These are phyloP conservation scores for Fusarium decemcellulare DNA, from an alignment of 2,329 filamentous ascomycete species.

Conservation along the genomic window DNA sequence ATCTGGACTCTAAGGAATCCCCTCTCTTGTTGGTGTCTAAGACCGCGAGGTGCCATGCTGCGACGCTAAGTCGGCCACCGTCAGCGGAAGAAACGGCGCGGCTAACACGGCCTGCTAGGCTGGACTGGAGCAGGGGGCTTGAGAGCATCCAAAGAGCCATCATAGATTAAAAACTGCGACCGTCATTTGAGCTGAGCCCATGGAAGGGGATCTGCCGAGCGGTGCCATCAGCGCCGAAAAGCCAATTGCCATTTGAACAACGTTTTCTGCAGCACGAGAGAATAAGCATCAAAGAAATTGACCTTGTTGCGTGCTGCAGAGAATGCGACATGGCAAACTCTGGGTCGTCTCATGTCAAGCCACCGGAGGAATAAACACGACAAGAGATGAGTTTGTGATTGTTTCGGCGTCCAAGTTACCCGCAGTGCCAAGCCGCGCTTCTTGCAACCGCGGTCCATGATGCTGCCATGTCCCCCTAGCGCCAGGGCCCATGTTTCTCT, in stretches of 20 bases:
- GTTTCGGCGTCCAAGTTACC: background rate
- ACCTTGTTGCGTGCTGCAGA: background rate
- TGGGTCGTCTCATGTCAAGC: background rate
- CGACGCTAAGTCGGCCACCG: too few species aligned
- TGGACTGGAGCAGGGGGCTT: too few species aligned
- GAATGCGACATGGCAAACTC: background rate
- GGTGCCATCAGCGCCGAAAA: background rate
- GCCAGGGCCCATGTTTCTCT: background rate
- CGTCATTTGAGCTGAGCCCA: background rate
- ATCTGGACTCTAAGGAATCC: background rate
- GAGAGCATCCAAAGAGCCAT: too few species aligned
- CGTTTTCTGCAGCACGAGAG: background rate
- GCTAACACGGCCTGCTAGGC: too few species aligned
- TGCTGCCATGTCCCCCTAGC: background rate
- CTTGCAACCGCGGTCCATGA: background rate
- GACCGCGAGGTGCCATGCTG: too few species aligned
- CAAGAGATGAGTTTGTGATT: background rate
- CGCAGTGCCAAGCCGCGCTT: constrained; percentile 2
- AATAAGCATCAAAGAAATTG: background rate
- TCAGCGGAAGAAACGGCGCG: too few species aligned
- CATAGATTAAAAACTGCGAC: too few species aligned
- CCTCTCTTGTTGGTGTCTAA: background rate
- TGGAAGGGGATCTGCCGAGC: background rate
- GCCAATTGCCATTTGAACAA: background rate
- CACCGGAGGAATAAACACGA: too few species aligned